Base-by-base conservation (phyloP, 2,329 filamentous ascomycete species). In the Coniochaeta pulveracea region DNA sequence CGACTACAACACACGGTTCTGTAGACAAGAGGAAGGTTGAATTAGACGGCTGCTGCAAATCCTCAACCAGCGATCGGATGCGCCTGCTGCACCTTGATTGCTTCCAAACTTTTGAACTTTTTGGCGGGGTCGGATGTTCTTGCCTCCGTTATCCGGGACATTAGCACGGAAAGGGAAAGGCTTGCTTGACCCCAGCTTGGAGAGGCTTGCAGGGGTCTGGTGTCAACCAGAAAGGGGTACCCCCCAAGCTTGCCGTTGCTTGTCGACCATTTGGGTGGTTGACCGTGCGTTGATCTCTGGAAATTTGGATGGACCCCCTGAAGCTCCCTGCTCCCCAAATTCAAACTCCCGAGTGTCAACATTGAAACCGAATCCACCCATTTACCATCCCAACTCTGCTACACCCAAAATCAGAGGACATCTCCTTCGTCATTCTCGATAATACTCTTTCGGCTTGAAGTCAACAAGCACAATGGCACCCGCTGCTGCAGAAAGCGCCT, bases 401-500 rank as follows among this genome's bases (percentile, higher is more conserved):
- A 31, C 37, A 37, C 33, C 17, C 17, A 15, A n/a, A 6, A 24
- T 14, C 4, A 25, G 4, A 16, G 10, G 12, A 40, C 37, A 34
- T 21, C 28, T 18, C 35, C 35, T 38, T 26, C 34, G 40, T 26
- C 35, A 37, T 34, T 19, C 33, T 25, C 16, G 28, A 33, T 31
- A n/a, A 33, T 35, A 33, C 27, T 33, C 23, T 19, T 39, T 38
- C 27, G 33, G 35, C 37, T 37, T 36, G 29, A 36, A n/a, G n/a
- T 31, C 29, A 29, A 26, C 30, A 48, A 45, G 50, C 57, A 55
- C 55, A 46, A 78, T 78, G 74, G 69, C 72, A 60, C 58, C 67
- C 48, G 53, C 66, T 46, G 56, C 66, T 52, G 58, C 66, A 45
- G 71, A 76, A 57, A 76, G 66, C 60, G 71, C 72, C 50, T 76